Conservation (phyloP, 2,329 filamentous ascomycete species). For the Alternaria sp. region DNA sequence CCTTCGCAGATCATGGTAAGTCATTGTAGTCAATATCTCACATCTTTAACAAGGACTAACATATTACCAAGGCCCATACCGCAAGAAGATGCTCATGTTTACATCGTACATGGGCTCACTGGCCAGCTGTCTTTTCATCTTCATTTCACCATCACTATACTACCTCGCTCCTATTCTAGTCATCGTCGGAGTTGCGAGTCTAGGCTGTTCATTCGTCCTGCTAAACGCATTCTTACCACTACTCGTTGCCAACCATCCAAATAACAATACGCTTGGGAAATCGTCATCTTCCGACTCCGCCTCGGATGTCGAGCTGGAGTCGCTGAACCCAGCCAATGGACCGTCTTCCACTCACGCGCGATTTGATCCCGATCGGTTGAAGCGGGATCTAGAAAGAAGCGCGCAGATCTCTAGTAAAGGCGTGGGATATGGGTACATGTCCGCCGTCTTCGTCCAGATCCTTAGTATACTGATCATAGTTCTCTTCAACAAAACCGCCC, state of each 20-base stretch:
- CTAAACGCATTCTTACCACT: constrained; percentile 91
- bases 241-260: constrained; percentile 80
- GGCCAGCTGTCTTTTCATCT: constrained; percentile 81
- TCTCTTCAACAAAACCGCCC: constrained; percentile 47
- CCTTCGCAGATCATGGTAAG: constrained; percentile 88
- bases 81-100: constrained; percentile 80
- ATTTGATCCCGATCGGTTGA: constrained; percentile 47
- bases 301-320: constrained; percentile 37
- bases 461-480: constrained; percentile 77
- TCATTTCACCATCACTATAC: constrained; percentile 76
- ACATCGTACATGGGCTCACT: constrained; percentile 82
- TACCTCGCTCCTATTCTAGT: constrained; percentile 79
- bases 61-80: constrained; percentile 59
- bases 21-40: background rate
- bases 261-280: constrained; percentile 20
- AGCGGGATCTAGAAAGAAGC: constrained; percentile 75
- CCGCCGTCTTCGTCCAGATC: constrained; percentile 80
- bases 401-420: constrained; percentile 87
- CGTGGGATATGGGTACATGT: constrained; percentile 87
- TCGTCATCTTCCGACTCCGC: constrained; percentile 14
- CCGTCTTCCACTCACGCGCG: constrained; percentile 5
- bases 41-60: background rate
- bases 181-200: constrained; percentile 85
- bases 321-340: constrained; percentile 23
- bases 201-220: constrained; percentile 94